A percentile compares a stretch with the other conserved stretches of the same genome.
Evolutionary conservation across 2,329 filamentous ascomycete species (phyloP).

Genomic region (Boeremia exigua): DNA sequence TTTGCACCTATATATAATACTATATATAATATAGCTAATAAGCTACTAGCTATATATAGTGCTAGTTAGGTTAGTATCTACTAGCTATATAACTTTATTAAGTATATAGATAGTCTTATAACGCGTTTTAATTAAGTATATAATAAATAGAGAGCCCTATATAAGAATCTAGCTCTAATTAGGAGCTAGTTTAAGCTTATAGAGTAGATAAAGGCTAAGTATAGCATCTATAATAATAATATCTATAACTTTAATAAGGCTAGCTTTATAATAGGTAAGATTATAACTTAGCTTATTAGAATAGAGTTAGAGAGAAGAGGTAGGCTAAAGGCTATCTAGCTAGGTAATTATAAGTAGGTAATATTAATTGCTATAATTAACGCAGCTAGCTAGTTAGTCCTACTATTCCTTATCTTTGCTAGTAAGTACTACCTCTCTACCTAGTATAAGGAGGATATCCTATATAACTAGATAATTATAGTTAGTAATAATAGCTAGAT

Average conservation of each 20-base stretch:
- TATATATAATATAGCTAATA: background rate
- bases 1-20: background rate
- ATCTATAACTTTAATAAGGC: background rate
- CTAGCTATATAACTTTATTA: background rate
- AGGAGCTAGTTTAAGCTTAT: background rate
- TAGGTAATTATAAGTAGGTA: too few relatives aligned
- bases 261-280: too few relatives aligned
- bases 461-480: too few relatives aligned
- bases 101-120: background rate
- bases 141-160: background rate
- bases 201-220: background rate
- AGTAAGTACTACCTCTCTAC: too few relatives aligned
- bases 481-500: too few relatives aligned
- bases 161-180: background rate
- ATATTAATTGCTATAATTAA: too few relatives aligned
- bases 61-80: background rate
- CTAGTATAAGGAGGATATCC: too few relatives aligned
- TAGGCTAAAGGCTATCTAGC: too few relatives aligned
- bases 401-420: too few relatives aligned
- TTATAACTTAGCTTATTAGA: background rate
- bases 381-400: too few relatives aligned
- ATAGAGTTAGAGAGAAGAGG: too few relatives aligned
- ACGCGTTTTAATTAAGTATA: background rate
- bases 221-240: background rate
- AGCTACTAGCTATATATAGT: background rate